phyloP scores from a whole-genome alignment of 108 stramenopile genomes.

The Cylindrotheca fusiformis region DNA sequence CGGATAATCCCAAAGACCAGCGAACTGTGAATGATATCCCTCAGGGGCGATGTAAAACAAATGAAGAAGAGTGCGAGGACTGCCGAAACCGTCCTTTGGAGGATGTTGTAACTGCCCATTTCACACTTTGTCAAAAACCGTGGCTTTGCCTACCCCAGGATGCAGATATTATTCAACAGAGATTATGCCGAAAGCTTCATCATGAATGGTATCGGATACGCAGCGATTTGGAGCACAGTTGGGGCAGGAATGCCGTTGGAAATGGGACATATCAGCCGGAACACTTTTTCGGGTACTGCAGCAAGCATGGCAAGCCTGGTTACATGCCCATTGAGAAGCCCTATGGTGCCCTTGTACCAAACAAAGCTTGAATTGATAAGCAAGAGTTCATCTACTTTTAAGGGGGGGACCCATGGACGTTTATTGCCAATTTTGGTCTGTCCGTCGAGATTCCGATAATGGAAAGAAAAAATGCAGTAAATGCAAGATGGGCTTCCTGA shows the following conservation, averaged over 20 bases:
- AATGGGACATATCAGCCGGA: slow-evolving; percentile 45
- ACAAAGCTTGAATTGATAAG: too few relatives aligned
- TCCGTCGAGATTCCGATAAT: too few relatives aligned
- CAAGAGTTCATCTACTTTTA: too few relatives aligned
- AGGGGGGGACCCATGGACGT: too few relatives aligned
- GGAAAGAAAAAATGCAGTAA: too few relatives aligned
- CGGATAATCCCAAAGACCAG: slow-evolving; percentile 77
- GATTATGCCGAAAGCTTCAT: slow-evolving; percentile 76
- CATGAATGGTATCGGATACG: slow-evolving; percentile 80
- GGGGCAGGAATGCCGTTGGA: slow-evolving; percentile 56
- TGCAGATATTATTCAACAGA: slow-evolving; percentile 57
- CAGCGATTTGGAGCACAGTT: slow-evolving; percentile 66
- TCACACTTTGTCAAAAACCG: slow-evolving; percentile 94
- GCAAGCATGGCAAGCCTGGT: slow-evolving; percentile 44
- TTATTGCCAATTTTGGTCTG: too few relatives aligned
- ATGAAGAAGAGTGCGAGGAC: slow-evolving; percentile 79
- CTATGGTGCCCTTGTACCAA: slow-evolving; percentile 32
- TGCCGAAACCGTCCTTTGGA: slow-evolving; percentile 64
- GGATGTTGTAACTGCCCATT: slow-evolving; percentile 80
- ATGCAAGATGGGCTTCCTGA: too few relatives aligned
- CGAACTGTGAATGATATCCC: slow-evolving; percentile 59
- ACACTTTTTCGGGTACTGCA: slow-evolving; percentile 80
- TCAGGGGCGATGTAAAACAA: slow-evolving; percentile 64
- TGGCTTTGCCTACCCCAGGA: slow-evolving; percentile 82
- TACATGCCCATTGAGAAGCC: slow-evolving; percentile 53